A percentile compares a stretch with the other conserved stretches of the same genome.
These are phyloP conservation scores for Tympanopsis confertula DNA, from an alignment of 2,329 filamentous ascomycete genomes.

Conservation along the genomic window DNA sequence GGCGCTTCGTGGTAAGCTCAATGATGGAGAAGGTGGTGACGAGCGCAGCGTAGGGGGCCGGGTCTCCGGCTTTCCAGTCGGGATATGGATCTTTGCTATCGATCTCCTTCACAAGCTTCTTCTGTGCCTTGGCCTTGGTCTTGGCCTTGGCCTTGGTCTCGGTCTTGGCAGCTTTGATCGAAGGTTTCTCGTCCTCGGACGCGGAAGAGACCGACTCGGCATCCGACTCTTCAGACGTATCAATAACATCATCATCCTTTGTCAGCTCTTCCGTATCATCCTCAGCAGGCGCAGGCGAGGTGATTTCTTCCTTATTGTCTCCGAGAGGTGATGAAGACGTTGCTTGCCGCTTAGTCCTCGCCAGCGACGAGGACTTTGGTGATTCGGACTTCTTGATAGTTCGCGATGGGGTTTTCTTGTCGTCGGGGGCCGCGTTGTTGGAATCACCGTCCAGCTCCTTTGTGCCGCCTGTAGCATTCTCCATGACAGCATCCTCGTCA, in stretches of 20 bases:
- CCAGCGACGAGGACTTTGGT: too few relatives aligned
- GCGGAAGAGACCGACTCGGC: background rate
- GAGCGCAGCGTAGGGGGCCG: conserved; percentile 86
- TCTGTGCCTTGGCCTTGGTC: conserved; percentile 57
- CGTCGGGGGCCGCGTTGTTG: conserved; percentile 9
- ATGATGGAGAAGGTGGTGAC: conserved; percentile 91
- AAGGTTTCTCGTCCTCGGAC: conserved; percentile 6
- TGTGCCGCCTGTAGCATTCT: conserved; percentile 5
- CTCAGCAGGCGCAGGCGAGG: too few relatives aligned
- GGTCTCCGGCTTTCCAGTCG: conserved; percentile 80
- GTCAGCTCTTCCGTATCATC: too few relatives aligned
- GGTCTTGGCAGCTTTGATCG: conserved; percentile 6
- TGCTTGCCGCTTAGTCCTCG: too few relatives aligned
- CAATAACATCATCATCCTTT: too few relatives aligned
- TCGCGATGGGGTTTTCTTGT: background rate
- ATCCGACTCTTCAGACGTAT: background rate
- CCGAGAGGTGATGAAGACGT: too few relatives aligned
- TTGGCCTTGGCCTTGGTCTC: conserved; percentile 13
- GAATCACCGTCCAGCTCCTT: conserved; percentile 1
- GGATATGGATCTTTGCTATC: conserved; percentile 73
- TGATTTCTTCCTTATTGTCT: too few relatives aligned
- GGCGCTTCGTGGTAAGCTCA: conserved; percentile 84
- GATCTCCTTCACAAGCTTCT: conserved; percentile 60
- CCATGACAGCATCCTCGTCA: conserved; percentile 15
- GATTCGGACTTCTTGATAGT: too few relatives aligned